A percentile compares a stretch with the other conserved stretches of the same genome.
phyloP scores from a whole-genome alignment of 169 alveolate species.

The Babesia bovis region DNA sequence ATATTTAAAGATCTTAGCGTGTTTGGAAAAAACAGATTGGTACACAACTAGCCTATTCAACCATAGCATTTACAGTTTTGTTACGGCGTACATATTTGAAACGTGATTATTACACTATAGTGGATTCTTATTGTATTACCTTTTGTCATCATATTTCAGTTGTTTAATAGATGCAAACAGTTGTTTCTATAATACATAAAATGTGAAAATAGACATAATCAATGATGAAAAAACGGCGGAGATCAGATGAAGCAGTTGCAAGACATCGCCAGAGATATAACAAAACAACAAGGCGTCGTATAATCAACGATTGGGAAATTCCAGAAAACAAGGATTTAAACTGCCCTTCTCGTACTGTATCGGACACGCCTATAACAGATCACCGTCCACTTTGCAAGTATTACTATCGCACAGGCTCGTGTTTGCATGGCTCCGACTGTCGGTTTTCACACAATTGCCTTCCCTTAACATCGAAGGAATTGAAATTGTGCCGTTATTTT shows the following conservation, averaged over 20 bases:
- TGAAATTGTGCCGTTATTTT: conserved; percentile 72
- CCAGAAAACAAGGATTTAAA: neutral
- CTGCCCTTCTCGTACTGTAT: neutral
- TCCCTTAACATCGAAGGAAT: conserved; percentile 75
- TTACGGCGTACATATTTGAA: too few relatives aligned
- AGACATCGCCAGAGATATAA: conserved; percentile 49
- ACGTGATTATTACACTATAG: too few relatives aligned
- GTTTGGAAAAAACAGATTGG: too few relatives aligned
- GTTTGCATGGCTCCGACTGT: conserved; percentile 72
- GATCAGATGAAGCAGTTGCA: conserved; percentile 55
- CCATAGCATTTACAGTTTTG: too few relatives aligned
- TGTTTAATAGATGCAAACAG: too few relatives aligned
- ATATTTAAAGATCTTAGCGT: too few relatives aligned
- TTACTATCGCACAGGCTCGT: conserved; percentile 71
- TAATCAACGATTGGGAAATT: neutral
- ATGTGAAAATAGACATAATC: too few relatives aligned
- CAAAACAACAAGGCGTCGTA: conserved; percentile 40
- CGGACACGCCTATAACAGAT: neutral
- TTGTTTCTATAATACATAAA: too few relatives aligned
- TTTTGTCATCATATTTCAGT: too few relatives aligned
- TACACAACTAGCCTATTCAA: too few relatives aligned
- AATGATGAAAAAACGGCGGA: conserved; percentile 16
- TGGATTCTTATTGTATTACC: too few relatives aligned
- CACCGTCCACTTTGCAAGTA: conserved; percentile 66
- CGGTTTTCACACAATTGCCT: conserved; percentile 75